Evolutionary conservation across 2,329 filamentous ascomycete species (phyloP).

Genomic region (Fusarium palustre): DNA sequence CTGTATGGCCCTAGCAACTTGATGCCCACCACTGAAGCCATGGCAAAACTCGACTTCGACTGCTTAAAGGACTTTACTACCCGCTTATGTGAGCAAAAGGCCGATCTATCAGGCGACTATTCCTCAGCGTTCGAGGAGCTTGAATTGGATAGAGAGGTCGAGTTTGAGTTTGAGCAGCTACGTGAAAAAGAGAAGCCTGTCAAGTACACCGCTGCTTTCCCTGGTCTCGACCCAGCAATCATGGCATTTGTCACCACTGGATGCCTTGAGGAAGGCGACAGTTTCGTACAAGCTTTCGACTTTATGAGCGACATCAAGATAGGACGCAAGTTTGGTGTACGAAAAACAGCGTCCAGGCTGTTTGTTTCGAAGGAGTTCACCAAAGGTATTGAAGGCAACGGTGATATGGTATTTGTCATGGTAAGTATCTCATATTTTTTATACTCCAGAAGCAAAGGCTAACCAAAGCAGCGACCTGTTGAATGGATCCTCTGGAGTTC

Average conservation of each 20-base stretch:
- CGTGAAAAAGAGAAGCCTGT: slow-evolving; percentile 64
- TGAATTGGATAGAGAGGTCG: slow-evolving; percentile 69
- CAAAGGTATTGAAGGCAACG: background rate
- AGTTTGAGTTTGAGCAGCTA: slow-evolving; percentile 67
- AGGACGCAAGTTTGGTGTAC: background rate
- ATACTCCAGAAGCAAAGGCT: background rate
- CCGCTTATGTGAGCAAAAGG: background rate
- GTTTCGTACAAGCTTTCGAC: background rate
- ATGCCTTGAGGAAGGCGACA: background rate
- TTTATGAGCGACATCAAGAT: background rate
- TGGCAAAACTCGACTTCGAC: background rate
- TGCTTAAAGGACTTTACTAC: background rate
- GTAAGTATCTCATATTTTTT: no score
- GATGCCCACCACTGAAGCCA: background rate
- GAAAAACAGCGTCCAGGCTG: background rate
- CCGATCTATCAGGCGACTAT: slow-evolving; percentile 37
- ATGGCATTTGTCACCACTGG: background rate
- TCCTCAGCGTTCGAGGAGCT: slow-evolving; percentile 69
- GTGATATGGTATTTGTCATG: no score
- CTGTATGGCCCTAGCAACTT: slow-evolving; percentile 61
- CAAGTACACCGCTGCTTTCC: slow-evolving; percentile 56
- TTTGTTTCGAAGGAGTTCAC: background rate
- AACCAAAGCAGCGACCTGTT: background rate
- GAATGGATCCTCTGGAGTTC: slow-evolving; percentile 14
- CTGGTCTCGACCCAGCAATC: slow-evolving; percentile 55